Evolutionary conservation across 139 green algal species (phyloP).

Genomic region (Micractinium conductrix): DNA sequence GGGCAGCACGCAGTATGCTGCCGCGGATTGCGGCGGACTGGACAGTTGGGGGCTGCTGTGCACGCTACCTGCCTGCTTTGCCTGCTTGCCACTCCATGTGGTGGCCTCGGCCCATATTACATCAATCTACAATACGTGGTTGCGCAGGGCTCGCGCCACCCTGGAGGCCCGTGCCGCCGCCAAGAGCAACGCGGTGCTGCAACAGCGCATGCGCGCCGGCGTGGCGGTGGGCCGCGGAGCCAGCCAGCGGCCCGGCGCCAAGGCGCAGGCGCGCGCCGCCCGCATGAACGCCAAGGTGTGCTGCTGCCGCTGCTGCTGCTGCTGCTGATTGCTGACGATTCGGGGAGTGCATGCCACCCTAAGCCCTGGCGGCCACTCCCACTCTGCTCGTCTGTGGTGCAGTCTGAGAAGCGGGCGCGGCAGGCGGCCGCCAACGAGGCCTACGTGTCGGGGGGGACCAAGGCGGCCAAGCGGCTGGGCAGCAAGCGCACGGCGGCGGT

Average conservation of each 20-base stretch:
- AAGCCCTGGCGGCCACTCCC: too few species aligned
- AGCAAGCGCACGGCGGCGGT: constrained; percentile 5
- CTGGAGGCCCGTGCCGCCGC: background rate
- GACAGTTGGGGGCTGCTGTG: background rate
- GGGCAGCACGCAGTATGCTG: background rate
- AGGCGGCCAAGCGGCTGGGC: constrained; percentile 9
- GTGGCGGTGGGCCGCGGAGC: background rate
- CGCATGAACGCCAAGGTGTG: too few species aligned
- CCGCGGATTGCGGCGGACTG: background rate
- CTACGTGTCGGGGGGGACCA: background rate
- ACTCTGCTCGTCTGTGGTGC: background rate
- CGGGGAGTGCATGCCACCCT: too few species aligned
- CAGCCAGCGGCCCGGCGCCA: background rate
- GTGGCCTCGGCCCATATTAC: background rate
- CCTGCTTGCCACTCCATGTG: background rate
- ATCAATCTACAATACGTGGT: background rate
- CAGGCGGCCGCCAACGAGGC: background rate
- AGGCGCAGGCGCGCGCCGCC: background rate
- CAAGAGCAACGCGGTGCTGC: background rate
- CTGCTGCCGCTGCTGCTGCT: too few species aligned
- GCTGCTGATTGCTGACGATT: too few species aligned
- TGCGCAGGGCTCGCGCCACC: constrained; percentile 3
- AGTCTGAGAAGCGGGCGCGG: background rate
- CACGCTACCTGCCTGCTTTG: background rate
- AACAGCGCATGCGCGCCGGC: background rate